Evolutionary conservation across 495 filamentous ascomycete genomes (phyloP).

Genomic region (Parathielavia appendiculata): DNA sequence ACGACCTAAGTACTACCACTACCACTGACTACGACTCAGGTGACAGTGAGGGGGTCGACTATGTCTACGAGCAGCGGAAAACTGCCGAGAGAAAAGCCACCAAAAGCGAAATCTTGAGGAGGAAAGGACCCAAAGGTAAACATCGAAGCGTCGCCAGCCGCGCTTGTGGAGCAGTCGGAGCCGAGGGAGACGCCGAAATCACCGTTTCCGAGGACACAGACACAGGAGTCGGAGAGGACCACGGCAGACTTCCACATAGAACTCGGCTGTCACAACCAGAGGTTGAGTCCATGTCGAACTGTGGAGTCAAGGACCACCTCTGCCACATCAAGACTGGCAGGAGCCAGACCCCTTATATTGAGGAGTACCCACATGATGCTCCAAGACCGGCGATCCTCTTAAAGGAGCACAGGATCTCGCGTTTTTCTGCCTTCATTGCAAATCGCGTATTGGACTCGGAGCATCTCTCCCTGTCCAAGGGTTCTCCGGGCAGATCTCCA

Average conservation of each 20-base stretch:
- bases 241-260: neutral
- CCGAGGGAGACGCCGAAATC: constrained; percentile 15
- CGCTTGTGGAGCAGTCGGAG: constrained; percentile 1
- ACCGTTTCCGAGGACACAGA: constrained; percentile 20
- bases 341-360: constrained; percentile 27
- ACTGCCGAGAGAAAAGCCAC: neutral
- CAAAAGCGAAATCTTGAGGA: constrained; percentile 17
- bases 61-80: constrained; percentile 22
- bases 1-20: constrained; percentile 16
- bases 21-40: constrained; percentile 33
- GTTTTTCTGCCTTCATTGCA: constrained; percentile 21
- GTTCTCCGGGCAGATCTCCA: constrained; percentile 22
- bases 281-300: neutral
- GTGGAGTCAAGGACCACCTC: neutral
- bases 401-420: constrained; percentile 28
- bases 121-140: constrained; percentile 17
- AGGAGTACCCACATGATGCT: constrained; percentile 28
- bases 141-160: constrained; percentile 5
- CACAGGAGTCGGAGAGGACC: constrained; percentile 12
- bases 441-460: constrained; percentile 14
- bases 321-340: neutral
- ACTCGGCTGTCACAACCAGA: constrained; percentile 10
- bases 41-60: constrained; percentile 25
- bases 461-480: constrained; percentile 11
- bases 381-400: constrained; percentile 22